Percentiles rank a stretch among this genome's conserved stretches.
These are phyloP conservation scores for Thraustochytrium sp. DNA, from an alignment of 352 stramenopile genomes.

Conservation along the genomic window DNA sequence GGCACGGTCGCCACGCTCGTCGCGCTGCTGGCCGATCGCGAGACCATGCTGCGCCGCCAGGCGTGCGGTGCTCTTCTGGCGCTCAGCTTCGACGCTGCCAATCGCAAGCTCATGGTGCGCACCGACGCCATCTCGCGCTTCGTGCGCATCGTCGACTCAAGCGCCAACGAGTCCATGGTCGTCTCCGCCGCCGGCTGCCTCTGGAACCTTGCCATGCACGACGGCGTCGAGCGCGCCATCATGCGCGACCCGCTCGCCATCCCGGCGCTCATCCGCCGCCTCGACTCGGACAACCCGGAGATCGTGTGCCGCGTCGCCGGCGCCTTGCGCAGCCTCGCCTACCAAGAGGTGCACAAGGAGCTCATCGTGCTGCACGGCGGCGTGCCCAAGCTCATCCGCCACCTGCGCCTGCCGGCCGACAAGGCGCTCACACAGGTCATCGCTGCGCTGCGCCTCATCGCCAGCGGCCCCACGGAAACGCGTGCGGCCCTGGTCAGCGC, in stretches of 20 bases:
- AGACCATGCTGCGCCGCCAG: not conserved
- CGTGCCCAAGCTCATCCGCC: not conserved
- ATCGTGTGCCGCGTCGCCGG: not conserved
- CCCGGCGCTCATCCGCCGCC: not conserved
- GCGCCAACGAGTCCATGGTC: not conserved
- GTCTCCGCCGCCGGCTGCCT: not conserved
- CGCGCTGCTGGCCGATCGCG: not conserved
- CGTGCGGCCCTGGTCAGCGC: not conserved
- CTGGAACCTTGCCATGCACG: conserved; percentile 30
- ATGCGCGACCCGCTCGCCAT: not conserved
- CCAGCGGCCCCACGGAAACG: not conserved
- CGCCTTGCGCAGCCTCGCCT: not conserved
- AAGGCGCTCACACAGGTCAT: not conserved
- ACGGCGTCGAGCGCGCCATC: not conserved
- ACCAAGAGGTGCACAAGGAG: not conserved
- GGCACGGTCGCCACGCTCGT: not conserved
- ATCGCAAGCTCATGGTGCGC: not conserved
- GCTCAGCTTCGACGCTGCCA: conserved; percentile 14
- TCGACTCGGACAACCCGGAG: conserved; percentile 1
- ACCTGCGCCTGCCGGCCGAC: not conserved
- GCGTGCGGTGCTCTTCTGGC: not conserved
- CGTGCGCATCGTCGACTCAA: not conserved
- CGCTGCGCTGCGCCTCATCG: not conserved
- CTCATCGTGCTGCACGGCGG: not conserved
- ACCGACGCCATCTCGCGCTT: not conserved